These are phyloP conservation scores for Boletus tomentosulus DNA, from an alignment of 768 basidiomycete genomes.

Conservation along the genomic window DNA sequence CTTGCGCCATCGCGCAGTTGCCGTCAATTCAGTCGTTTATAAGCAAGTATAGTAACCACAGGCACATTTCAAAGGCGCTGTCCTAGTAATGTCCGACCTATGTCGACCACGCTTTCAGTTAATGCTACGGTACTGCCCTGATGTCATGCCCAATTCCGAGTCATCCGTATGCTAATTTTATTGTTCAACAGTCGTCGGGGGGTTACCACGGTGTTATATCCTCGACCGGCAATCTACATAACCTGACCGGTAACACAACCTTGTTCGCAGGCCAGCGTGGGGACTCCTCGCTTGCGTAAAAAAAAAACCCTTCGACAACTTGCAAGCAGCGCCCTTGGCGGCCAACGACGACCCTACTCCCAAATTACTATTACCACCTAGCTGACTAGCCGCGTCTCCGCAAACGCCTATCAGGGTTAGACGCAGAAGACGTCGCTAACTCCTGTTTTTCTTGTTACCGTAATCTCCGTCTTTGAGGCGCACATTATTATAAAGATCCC, in stretches of 20 bases:
- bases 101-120: conserved; percentile 16
- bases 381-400: conserved; percentile 23
- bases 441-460: conserved; percentile 27
- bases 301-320: background rate
- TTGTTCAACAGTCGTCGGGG: conserved; percentile 6
- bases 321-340: background rate
- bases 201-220: conserved; percentile 6
- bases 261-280: conserved; percentile 17
- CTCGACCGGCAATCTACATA: conserved; percentile 13
- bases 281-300: background rate
- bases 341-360: background rate
- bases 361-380: conserved; percentile 21
- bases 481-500: conserved; percentile 12
- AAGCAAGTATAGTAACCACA: conserved; percentile 21
- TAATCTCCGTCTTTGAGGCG: conserved; percentile 31
- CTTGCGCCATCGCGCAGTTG: conserved; percentile 21
- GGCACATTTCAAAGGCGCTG: conserved; percentile 23
- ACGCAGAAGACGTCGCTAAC: conserved; percentile 25
- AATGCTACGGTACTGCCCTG: conserved; percentile 1
- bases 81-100: conserved; percentile 29
- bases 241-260: conserved; percentile 4
- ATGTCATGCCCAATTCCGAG: conserved; percentile 3
- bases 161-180: conserved; percentile 25
- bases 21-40: conserved; percentile 27
- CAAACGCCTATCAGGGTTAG: conserved; percentile 34